phyloP scores from a whole-genome alignment of 345 rosid genomes.

The Gynandropsis gynandra region DNA sequence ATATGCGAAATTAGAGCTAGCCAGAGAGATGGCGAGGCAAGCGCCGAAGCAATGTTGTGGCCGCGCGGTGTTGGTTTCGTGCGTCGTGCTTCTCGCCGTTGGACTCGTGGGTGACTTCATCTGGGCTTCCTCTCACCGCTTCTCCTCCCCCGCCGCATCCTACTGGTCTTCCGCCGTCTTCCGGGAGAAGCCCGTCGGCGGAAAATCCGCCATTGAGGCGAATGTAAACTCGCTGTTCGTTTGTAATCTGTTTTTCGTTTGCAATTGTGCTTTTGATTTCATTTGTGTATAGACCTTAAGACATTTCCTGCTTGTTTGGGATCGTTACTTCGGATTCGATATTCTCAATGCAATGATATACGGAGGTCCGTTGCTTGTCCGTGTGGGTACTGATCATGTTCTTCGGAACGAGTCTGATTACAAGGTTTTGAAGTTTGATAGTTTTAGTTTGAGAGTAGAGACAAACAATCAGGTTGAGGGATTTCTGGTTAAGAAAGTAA shows the following conservation, averaged over 20 bases:
- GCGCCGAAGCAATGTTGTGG: slow-evolving; percentile 45
- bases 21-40: slow-evolving; percentile 39
- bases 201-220: slow-evolving; percentile 20
- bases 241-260: neutral
- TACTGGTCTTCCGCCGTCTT: slow-evolving; percentile 19
- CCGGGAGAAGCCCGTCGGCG: neutral
- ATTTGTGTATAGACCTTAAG: no score
- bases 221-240: slow-evolving; percentile 10
- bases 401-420: no score
- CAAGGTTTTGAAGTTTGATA: no score
- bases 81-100: slow-evolving; percentile 40
- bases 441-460: neutral
- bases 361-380: no score
- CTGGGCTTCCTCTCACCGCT: slow-evolving; percentile 74
- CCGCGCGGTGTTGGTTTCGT: slow-evolving; percentile 33
- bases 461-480: neutral
- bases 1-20: slow-evolving; percentile 22
- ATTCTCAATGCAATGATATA: neutral
- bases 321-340: neutral
- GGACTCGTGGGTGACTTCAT: slow-evolving; percentile 64
- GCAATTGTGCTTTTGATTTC: neutral
- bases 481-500: slow-evolving; percentile 1
- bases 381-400: no score
- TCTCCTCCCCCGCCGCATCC: slow-evolving; percentile 32
- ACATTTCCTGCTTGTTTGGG: neutral